Conservation (phyloP, 257 asterid genomes). For the Solanum bukasovii region DNA sequence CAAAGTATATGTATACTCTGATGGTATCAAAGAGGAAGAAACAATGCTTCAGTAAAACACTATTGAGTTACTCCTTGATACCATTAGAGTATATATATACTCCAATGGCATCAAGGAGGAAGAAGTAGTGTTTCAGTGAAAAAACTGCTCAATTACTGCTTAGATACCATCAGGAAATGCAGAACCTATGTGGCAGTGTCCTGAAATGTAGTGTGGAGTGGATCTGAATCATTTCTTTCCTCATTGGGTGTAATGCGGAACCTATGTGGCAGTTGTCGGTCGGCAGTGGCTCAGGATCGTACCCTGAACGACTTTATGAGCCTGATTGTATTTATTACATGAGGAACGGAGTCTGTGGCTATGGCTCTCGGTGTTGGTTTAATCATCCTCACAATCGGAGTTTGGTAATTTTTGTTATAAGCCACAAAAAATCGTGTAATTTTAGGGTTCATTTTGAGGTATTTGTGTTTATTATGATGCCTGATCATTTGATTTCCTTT, state of each 20-base stretch:
- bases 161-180: too few species aligned
- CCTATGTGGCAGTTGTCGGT: slow-evolving; percentile 22
- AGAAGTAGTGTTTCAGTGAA: too few species aligned
- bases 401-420: background rate
- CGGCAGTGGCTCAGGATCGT: slow-evolving; percentile 5
- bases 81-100: too few species aligned
- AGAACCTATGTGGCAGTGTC: too few species aligned
- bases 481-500: background rate
- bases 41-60: too few species aligned
- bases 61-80: too few species aligned
- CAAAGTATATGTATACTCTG: too few species aligned
- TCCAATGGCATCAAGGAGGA: too few species aligned
- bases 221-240: background rate
- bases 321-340: slow-evolving; percentile 18
- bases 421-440: background rate
- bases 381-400: slow-evolving; percentile 17
- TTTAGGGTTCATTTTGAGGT: background rate
- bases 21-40: too few species aligned
- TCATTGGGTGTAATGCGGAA: slow-evolving; percentile 13
- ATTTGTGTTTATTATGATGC: background rate
- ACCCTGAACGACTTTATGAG: slow-evolving; percentile 14
- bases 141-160: too few species aligned
- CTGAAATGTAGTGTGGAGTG: slow-evolving; percentile 2
- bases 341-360: slow-evolving; percentile 19
- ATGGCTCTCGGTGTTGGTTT: slow-evolving; percentile 24